Conservation (phyloP, 306 rosid genomes). For the Gastrolobium bilobum region DNA sequence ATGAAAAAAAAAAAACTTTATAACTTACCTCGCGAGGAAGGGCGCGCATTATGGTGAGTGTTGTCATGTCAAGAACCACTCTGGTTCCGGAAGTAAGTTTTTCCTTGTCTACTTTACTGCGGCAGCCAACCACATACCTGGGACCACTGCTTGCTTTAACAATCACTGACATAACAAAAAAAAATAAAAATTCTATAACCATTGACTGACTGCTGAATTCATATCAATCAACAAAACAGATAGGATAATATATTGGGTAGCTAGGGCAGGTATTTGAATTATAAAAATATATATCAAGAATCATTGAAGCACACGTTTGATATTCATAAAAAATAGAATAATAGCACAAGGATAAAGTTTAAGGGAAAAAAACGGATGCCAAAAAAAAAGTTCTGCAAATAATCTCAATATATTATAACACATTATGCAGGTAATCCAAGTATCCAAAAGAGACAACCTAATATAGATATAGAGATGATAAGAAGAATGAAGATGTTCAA, state of each 20-base stretch:
- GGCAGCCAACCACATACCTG: conserved; percentile 94
- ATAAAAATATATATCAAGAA: not conserved
- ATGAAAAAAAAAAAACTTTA: conserved; percentile 13
- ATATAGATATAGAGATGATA: not conserved
- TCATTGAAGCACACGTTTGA: not conserved
- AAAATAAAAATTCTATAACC: conserved; percentile 48
- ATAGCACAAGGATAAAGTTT: not conserved
- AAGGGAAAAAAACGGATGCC: too few relatives aligned
- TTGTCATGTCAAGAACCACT: conserved; percentile 96
- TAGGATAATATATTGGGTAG: not conserved
- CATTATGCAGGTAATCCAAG: not conserved
- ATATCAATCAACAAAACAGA: conserved; percentile 24
- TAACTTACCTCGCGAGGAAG: conserved; percentile 93
- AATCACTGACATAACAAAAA: conserved; percentile 71
- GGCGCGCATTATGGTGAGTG: conserved; percentile 92
- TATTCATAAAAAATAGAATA: conserved; percentile 5
- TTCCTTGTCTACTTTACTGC: conserved; percentile 93
- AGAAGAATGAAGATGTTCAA: conserved; percentile 14
- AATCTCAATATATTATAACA: conserved; percentile 8
- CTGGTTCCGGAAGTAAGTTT: conserved; percentile 90
- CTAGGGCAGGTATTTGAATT: not conserved
- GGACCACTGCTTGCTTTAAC: conserved; percentile 98
- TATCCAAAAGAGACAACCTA: not conserved
- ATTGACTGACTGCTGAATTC: conserved; percentile 18
- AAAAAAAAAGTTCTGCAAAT: conserved; percentile 6